These are phyloP conservation scores for Stevia rebaudiana DNA, from an alignment of 140 eudicot genomes.

Conservation along the genomic window DNA sequence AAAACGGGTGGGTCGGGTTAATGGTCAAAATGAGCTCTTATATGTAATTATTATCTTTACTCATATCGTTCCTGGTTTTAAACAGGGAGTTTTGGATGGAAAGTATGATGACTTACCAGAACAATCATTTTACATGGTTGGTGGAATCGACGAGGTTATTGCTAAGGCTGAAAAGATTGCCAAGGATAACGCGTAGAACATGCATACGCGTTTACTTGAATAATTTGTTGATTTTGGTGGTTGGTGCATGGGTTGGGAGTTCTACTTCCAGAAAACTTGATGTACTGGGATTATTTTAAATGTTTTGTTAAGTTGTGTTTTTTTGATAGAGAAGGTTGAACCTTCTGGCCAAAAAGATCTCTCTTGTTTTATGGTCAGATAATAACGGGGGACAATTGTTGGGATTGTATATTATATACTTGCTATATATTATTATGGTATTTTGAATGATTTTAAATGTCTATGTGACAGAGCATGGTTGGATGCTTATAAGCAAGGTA, in stretches of 20 bases:
- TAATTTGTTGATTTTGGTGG: conserved; percentile 32
- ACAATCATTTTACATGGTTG: conserved; percentile 50
- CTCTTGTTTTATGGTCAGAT: conserved; percentile 19
- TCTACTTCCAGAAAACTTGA: conserved; percentile 20
- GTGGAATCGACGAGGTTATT: conserved; percentile 45
- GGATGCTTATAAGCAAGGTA: no score
- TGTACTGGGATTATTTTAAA: not conserved
- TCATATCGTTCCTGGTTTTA: not conserved
- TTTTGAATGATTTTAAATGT: not conserved
- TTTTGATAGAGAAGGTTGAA: conserved; percentile 22
- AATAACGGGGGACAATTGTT: conserved; percentile 27
- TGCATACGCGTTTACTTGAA: not conserved
- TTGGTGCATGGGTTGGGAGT: not conserved
- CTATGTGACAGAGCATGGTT: not conserved
- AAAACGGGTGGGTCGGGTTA: not conserved
- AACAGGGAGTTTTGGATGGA: conserved; percentile 43
- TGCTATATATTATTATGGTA: not conserved
- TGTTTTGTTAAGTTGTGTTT: conserved; percentile 20
- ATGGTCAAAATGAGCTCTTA: not conserved
- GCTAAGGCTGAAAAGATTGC: conserved; percentile 48
- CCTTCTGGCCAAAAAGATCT: conserved; percentile 8
- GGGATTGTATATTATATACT: conserved; percentile 16
- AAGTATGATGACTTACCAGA: conserved; percentile 39
- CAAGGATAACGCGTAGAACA: conserved; percentile 28
- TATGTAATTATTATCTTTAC: not conserved